Percentiles rank a stretch among this genome's conserved stretches.
Evolutionary conservation across 768 basidiomycete species (phyloP).

Genomic region (Phlebiopsis gigantea): DNA sequence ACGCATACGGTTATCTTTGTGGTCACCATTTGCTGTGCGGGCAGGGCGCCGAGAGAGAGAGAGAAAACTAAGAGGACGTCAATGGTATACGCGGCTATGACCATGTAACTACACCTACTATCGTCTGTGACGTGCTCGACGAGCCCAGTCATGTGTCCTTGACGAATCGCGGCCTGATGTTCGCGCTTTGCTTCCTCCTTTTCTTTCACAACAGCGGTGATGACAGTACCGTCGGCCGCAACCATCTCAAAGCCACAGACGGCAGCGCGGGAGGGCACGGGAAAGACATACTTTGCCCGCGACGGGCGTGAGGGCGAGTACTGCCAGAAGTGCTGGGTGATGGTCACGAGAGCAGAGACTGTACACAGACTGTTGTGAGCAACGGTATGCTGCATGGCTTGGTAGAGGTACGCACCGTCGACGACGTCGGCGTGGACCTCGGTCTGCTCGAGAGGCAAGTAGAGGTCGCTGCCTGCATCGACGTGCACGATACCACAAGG

Average conservation of each 20-base stretch:
- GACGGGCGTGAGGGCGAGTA: slow-evolving; percentile 20
- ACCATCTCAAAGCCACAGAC: slow-evolving; percentile 49
- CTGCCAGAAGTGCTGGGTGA: slow-evolving; percentile 8
- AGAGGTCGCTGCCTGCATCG: neutral
- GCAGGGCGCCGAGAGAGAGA: slow-evolving; percentile 37
- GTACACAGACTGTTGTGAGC: neutral
- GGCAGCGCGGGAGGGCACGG: slow-evolving; percentile 48
- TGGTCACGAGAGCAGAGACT: slow-evolving; percentile 5
- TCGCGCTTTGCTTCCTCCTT: slow-evolving; percentile 37
- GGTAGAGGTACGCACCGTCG: neutral
- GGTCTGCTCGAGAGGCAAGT: slow-evolving; percentile 2
- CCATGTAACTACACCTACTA: too few species aligned
- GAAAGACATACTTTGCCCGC: slow-evolving; percentile 52
- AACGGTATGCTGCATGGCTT: neutral
- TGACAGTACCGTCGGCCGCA: slow-evolving; percentile 35
- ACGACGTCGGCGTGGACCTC: slow-evolving; percentile 3
- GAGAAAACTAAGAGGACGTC: neutral
- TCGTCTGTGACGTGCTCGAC: slow-evolving; percentile 47
- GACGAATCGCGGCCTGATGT: slow-evolving; percentile 36
- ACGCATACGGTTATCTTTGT: slow-evolving; percentile 34
- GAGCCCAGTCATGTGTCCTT: slow-evolving; percentile 36
- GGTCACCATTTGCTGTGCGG: slow-evolving; percentile 33
- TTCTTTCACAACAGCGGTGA: slow-evolving; percentile 44
- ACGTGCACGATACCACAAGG: neutral
- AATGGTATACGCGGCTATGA: too few species aligned